Evolutionary conservation across 768 basidiomycete genomes (phyloP), one percentile per base, ranked within the genome.

Genomic region (Psilocybe azurescens): DNA sequence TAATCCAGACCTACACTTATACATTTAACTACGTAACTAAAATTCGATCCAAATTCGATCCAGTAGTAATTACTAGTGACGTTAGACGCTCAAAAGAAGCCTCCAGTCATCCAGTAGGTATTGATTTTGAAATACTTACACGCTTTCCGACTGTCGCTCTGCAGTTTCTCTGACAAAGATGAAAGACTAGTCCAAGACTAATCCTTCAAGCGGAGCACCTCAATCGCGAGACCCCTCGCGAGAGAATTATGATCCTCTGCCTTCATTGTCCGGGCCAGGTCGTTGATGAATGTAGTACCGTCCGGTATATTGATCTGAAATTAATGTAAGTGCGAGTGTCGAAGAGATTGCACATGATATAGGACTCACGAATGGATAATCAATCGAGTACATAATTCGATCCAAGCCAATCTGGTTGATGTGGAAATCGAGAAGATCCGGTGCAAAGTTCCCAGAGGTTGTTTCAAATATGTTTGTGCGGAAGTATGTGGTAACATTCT

Each of bases 351-450:
- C n/a, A 49, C 11, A 57, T n/a, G 2, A n/a, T 6, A 13, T 32
- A 1, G 32, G 24, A 41, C 74, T 59, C 48, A 78, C 74, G 59
- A 71, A 77, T 1, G 74, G 75, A 65, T 77, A 78, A 56, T 76
- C 75, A 44, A 79, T 74, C 6, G 80, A 81, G 62, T 75, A 79
- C 73, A 81, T 61, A 13, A 81, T 80, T 28, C 74, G 70, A 58
- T 77, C 70, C 20, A 80, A 60, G 11, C 78, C 80, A 61, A 81
- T 79, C 58, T 78, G 70, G n/a, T 67, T 58, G 18, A 71, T 73
- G 56, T 81, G 79, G 60, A 80, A 79, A 41, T 78, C 55, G 11
- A 80, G 68, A 8, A 81, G 73, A 20, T 67, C 60, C 1, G 79
- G 79, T 3, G 75, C 76, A 56, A 81, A 80, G 58, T 79, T 78